These are phyloP conservation scores for Vitis hybrid DNA, from an alignment of 177 flowering plant species.

Conservation along the genomic window DNA sequence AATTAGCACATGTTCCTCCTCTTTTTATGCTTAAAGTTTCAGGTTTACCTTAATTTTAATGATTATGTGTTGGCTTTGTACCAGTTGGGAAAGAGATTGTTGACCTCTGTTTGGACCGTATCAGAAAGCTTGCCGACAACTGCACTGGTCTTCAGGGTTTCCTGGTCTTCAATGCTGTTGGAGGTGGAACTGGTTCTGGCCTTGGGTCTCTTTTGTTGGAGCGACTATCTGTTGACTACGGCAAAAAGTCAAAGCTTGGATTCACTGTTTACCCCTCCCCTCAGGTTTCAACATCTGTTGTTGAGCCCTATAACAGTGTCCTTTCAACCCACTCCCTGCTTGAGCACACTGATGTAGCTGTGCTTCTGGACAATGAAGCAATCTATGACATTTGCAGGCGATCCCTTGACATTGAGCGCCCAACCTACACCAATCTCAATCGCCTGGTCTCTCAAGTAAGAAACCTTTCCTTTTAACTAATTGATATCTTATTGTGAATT, in stretches of 20 bases:
- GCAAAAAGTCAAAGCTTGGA: constrained; percentile 41
- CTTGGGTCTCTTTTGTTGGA: constrained; percentile 41
- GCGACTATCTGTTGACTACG: constrained; percentile 45
- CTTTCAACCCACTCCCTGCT: constrained; percentile 40
- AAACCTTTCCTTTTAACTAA: background rate
- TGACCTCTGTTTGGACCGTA: constrained; percentile 40
- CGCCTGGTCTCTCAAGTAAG: constrained; percentile 42
- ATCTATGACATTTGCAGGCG: constrained; percentile 46
- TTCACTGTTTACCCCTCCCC: constrained; percentile 44
- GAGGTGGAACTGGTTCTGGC: constrained; percentile 41
- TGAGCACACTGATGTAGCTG: constrained; percentile 44
- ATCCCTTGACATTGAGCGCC: constrained; percentile 47
- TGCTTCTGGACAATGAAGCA: constrained; percentile 38
- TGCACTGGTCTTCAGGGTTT: constrained; percentile 41
- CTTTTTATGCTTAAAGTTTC: background rate
- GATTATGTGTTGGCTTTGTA: background rate
- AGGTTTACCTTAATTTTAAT: background rate
- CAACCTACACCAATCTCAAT: constrained; percentile 47
- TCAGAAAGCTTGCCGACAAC: constrained; percentile 39
- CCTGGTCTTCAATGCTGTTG: constrained; percentile 35
- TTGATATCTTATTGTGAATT: background rate
- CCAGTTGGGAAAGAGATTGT: constrained; percentile 42
- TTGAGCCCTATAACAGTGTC: constrained; percentile 44
- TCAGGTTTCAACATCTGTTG: constrained; percentile 48
- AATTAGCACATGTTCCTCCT: background rate